Percentiles rank a stretch among this genome's conserved stretches.
phyloP scores from a whole-genome alignment of 2,329 filamentous ascomycete genomes.

The Penicillium vulpinum region DNA sequence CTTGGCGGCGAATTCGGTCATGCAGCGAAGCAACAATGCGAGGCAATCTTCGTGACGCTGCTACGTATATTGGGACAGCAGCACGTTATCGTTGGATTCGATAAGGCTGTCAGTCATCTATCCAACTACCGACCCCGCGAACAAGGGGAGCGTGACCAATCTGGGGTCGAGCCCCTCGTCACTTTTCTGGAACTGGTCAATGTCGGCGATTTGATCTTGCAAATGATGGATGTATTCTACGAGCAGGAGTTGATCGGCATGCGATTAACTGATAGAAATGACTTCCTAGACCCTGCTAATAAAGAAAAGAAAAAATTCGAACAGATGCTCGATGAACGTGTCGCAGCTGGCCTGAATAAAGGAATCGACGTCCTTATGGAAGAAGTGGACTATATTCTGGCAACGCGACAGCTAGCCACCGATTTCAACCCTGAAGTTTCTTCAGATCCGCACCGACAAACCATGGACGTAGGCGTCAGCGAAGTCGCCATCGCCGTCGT shows the following conservation, averaged over 20 bases:
- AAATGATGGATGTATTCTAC: conserved; percentile 99
- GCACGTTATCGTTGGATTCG: conserved; percentile 90
- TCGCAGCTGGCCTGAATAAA: conserved; percentile 93
- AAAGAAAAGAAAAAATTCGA: conserved; percentile 98
- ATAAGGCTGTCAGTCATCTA: conserved; percentile 87
- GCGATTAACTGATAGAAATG: conserved; percentile 84
- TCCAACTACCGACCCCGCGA: conserved; percentile 89
- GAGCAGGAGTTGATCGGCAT: conserved; percentile 85
- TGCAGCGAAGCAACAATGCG: conserved; percentile 84
- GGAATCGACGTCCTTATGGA: conserved; percentile 98
- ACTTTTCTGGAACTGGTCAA: conserved; percentile 98
- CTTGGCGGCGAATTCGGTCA: conserved; percentile 78
- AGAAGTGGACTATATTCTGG: conserved; percentile 93
- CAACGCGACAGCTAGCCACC: conserved; percentile 78
- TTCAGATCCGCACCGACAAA: conserved; percentile 34
- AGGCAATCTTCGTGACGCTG: conserved; percentile 80
- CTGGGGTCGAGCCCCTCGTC: conserved; percentile 83
- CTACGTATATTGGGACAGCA: conserved; percentile 80
- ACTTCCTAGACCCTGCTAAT: conserved; percentile 87
- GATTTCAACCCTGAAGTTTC: conserved; percentile 77
- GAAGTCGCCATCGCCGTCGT: conserved; percentile 77
- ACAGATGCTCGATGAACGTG: conserved; percentile 96
- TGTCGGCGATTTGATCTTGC: conserved; percentile 93
- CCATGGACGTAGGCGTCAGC: conserved; percentile 63
- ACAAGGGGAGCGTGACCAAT: conserved; percentile 60